Evolutionary conservation across 768 basidiomycete genomes (phyloP), one percentile per base, ranked within the genome.

Genomic region (Suillus occidentalis): DNA sequence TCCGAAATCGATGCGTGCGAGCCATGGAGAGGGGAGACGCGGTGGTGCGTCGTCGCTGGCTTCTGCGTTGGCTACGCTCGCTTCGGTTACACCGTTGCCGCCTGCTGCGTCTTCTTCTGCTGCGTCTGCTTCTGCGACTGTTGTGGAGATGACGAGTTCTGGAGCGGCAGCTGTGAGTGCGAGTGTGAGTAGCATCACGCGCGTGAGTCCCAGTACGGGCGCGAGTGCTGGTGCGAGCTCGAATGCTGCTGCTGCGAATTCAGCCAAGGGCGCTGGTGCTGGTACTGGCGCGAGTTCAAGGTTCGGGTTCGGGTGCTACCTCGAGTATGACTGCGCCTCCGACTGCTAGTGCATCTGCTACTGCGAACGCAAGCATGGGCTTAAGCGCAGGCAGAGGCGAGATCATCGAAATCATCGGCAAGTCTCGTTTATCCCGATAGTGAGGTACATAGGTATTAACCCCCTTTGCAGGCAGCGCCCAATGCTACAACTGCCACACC

Each of bases 401-500:
- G 73, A 81, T 87, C 61, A 84, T 87, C 67, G 91, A 92, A 76
- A 85, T 90, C 69, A 87, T 88, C 75, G 86, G 89, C 88, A 77
- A 74, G 84, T 81, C 6, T 34, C 28, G 28, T 28, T 28, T 28
- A 28, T 28, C 28, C 28, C 28, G 1, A 1, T 28, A 1, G 28
- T 28, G 28, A 28, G 28, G 28, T 28, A 28, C 3, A 28, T 9
- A n/a, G n/a, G n/a, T n/a, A 9, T 59, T 9, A 9, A 56, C 36
- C 43, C 3, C 22, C 1, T 67, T 50, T 22, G 68, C 67, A 62
- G 75, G 76, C 56, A 67, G 82, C 83, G 92, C 92, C 3, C 91
- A 93, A 81, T 95, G 92, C 79, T 92, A 89, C 78, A 94, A 94
- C 72, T 94, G 92, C 79, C 90, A 93, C 72, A 94, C 93, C 28